These are phyloP conservation scores for Morella rubra DNA, from an alignment of 306 rosid genomes.

Conservation along the genomic window DNA sequence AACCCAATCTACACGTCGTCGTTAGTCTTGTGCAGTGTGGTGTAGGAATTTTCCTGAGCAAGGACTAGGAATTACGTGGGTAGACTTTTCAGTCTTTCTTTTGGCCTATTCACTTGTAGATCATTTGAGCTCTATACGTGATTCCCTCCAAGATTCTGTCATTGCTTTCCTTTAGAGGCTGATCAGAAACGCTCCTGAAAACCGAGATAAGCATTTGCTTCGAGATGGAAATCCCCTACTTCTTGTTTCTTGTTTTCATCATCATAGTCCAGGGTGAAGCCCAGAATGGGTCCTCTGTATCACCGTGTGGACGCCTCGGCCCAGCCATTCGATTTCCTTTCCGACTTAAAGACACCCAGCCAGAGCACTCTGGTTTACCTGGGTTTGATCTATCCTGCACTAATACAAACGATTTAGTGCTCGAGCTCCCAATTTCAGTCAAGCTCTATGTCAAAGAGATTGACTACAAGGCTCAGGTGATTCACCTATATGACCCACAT, in stretches of 20 bases:
- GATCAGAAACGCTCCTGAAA: no score
- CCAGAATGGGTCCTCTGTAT: neutral
- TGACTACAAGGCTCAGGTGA: neutral
- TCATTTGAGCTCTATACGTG: no score
- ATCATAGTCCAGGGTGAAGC: neutral
- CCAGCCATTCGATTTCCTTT: slow-evolving; percentile 1
- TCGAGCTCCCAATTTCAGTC: neutral
- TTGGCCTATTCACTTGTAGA: neutral
- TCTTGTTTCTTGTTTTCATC: no score
- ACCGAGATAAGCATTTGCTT: no score
- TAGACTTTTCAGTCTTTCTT: neutral
- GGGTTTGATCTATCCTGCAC: slow-evolving; percentile 8
- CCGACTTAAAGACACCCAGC: neutral
- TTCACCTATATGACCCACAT: neutral
- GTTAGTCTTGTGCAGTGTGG: no score
- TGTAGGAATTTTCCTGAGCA: no score
- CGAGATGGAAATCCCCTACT: no score
- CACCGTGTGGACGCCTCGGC: slow-evolving; percentile 12
- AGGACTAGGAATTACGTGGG: neutral
- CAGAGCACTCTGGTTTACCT: neutral
- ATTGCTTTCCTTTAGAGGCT: no score
- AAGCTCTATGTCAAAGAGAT: neutral
- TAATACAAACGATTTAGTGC: neutral
- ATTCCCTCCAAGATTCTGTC: no score
- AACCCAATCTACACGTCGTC: no score